Percentiles rank a stretch among this genome's conserved stretches.
Evolutionary conservation across 257 asterid genomes (phyloP).

Genomic region (Solanum virginianum): DNA sequence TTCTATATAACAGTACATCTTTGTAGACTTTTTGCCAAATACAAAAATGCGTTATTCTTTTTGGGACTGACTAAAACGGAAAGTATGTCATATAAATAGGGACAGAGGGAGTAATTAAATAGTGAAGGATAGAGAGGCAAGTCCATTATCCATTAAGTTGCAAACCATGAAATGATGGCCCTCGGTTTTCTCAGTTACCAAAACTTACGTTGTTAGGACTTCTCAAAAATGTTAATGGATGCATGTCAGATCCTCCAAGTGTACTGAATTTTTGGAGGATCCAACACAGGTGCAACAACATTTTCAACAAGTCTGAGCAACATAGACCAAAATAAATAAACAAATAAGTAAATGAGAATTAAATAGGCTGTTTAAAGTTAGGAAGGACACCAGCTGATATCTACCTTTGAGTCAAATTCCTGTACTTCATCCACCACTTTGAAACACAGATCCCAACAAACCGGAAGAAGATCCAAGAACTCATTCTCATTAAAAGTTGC

Average conservation of each 20-base stretch:
- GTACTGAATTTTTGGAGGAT: not conserved
- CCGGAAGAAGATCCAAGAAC: slow-evolving; percentile 70
- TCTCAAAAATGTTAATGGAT: not conserved
- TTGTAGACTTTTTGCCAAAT: not conserved
- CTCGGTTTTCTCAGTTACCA: not conserved
- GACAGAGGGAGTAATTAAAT: not conserved
- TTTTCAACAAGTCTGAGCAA: not conserved
- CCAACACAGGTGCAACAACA: not conserved
- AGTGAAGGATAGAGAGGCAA: not conserved
- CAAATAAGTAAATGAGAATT: not conserved
- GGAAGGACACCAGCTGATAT: not conserved
- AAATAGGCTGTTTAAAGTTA: not conserved
- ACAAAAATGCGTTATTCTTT: not conserved
- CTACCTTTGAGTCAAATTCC: slow-evolving; percentile 93
- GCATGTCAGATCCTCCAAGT: not conserved
- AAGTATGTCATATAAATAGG: not conserved
- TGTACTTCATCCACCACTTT: slow-evolving; percentile 80
- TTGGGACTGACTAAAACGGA: not conserved
- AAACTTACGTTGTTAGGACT: not conserved
- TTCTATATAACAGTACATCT: not conserved
- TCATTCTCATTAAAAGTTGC: slow-evolving; percentile 83
- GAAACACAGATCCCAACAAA: slow-evolving; percentile 88
- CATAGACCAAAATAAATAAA: not conserved
- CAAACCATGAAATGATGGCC: not conserved
- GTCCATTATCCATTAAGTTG: not conserved